These are phyloP conservation scores for Ilex paraguariensis DNA, from an alignment of 305 asterid genomes.

Conservation along the genomic window DNA sequence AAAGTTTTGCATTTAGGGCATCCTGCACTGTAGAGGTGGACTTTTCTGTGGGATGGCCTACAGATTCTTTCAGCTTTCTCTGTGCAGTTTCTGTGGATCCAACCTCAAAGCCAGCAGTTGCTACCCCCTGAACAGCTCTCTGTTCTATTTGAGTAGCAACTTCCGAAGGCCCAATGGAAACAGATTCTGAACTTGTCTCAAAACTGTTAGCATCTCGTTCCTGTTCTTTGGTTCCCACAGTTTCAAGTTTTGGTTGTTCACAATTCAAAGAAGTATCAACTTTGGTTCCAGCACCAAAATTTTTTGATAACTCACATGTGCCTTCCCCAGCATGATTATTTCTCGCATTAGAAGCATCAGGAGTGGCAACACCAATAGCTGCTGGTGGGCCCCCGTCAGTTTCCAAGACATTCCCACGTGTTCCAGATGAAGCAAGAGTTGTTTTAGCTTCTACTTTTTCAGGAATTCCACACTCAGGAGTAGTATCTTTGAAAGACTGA, in stretches of 20 bases:
- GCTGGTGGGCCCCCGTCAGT: slow-evolving; percentile 22
- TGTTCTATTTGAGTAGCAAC: background rate
- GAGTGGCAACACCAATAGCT: slow-evolving; percentile 21
- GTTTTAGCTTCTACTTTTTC: slow-evolving; percentile 26
- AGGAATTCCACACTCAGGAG: background rate
- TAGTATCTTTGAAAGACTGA: slow-evolving; percentile 20
- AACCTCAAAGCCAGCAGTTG: no score
- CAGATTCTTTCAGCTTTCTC: slow-evolving; percentile 31
- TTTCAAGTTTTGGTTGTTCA: slow-evolving; percentile 22
- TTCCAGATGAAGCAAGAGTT: slow-evolving; percentile 17
- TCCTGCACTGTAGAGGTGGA: slow-evolving; percentile 18
- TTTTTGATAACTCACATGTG: slow-evolving; percentile 18
- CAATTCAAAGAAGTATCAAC: slow-evolving; percentile 4
- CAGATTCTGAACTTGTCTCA: slow-evolving; percentile 26
- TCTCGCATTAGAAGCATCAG: slow-evolving; percentile 21
- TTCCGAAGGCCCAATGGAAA: slow-evolving; percentile 9
- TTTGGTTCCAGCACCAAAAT: slow-evolving; percentile 18
- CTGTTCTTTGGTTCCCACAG: slow-evolving; percentile 22
- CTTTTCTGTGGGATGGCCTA: slow-evolving; percentile 18
- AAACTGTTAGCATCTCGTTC: slow-evolving; percentile 16
- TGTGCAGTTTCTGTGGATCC: slow-evolving; percentile 1
- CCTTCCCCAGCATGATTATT: slow-evolving; percentile 19
- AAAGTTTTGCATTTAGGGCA: slow-evolving; percentile 19
- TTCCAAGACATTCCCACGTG: slow-evolving; percentile 20
- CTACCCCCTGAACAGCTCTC: no score